Conservation (phyloP, 2,329 filamentous ascomycete species). For the Chalaropsis thielavioides region DNA sequence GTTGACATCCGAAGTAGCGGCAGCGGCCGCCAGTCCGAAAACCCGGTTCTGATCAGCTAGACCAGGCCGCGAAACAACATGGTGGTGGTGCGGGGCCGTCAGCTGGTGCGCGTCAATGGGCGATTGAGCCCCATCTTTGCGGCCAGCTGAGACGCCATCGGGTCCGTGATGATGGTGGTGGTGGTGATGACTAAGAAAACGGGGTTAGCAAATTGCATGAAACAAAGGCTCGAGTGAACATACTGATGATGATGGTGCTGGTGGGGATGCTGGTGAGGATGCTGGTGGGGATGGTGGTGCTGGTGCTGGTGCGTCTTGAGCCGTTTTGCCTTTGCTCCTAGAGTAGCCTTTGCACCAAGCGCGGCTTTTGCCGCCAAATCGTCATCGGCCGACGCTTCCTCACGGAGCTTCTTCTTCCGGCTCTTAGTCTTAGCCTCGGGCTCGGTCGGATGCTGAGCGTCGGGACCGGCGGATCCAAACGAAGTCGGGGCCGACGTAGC, state of each 20-base stretch:
- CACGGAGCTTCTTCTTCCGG: constrained; percentile 57
- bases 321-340: constrained; percentile 49
- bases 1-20: constrained; percentile 12
- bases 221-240: constrained; percentile 23
- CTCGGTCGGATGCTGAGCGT: constrained; percentile 27
- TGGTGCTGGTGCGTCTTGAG: constrained; percentile 43
- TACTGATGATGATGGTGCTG: constrained; percentile 53
- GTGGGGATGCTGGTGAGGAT: constrained; percentile 31
- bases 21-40: neutral
- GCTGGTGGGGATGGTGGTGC: constrained; percentile 25
- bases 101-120: constrained; percentile 1
- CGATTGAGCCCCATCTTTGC: neutral
- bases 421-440: constrained; percentile 30
- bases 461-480: constrained; percentile 27
- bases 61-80: constrained; percentile 28
- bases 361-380: constrained; percentile 37
- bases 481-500: constrained; percentile 28
- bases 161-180: constrained; percentile 48
- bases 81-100: constrained; percentile 33
- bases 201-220: neutral
- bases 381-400: constrained; percentile 54
- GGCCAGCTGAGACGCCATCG: constrained; percentile 26
- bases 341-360: constrained; percentile 35
- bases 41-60: neutral
- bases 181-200: constrained; percentile 23